Base-by-base conservation (phyloP, 768 basidiomycete genomes). In the Dioszegia aurantiaca region DNA sequence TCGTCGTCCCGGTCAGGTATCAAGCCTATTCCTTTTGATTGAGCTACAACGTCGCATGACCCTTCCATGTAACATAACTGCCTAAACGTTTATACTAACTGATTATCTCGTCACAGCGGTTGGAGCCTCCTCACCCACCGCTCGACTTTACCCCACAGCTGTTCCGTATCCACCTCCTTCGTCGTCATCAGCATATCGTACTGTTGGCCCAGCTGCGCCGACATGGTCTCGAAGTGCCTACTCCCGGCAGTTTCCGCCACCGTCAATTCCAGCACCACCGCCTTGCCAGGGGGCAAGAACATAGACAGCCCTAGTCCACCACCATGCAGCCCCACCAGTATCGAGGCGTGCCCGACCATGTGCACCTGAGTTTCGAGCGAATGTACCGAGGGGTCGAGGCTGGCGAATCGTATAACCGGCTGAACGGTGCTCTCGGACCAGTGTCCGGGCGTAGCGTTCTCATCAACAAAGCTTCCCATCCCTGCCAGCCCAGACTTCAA, bases 1-100 rank as follows among this genome's bases (percentile, higher is more conserved):
- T 64, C 69, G 23, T 59, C 67, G 3, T 52, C 64, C n/a, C 60
- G 72, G 14, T 42, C 61, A 1, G 74, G 74, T 12, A 55, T 77
- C 56, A 74, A 73, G 54, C 71, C 73, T 3, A 77, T 74, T 23
- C 73, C 73, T 1, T 77, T 76, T 56, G 75, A 76, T 48, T 76
- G 53, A 55, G 41, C 41, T 28, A 42, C 33, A 14, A 33, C 33
- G 33, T n/a, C n/a, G n/a, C n/a, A 33, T 33, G 33, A 6, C 6
- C 33, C 14, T 14, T 33, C 33, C 14, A 33, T 14, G 33, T n/a
- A n/a, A n/a, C n/a, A n/a, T n/a, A n/a, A n/a, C n/a, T n/a, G n/a
- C n/a, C n/a, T n/a, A n/a, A n/a, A n/a, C n/a, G n/a, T n/a, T n/a
- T n/a, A n/a, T n/a, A n/a, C n/a, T n/a, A n/a, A n/a, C n/a, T n/a